Conservation (phyloP, 2,329 filamentous ascomycete species). For the Alternaria viburni region DNA sequence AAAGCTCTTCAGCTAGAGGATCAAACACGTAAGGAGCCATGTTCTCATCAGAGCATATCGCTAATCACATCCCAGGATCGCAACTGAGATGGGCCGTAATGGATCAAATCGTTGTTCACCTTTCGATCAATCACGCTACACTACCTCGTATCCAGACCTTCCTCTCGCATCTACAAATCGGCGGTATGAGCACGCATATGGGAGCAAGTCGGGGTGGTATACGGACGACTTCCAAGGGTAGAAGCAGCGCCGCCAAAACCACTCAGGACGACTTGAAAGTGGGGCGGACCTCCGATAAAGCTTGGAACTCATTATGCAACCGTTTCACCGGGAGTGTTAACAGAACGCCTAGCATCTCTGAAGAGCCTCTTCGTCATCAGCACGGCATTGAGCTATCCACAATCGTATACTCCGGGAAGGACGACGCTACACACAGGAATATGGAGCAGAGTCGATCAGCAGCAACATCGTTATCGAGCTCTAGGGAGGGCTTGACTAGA, state of each 20-base stretch:
- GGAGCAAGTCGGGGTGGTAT: not conserved
- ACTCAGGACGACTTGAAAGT: not conserved
- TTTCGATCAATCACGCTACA: constrained; percentile 18
- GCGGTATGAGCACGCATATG: not conserved
- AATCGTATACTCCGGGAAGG: constrained; percentile 2
- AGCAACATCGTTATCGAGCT: not conserved
- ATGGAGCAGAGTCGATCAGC: not conserved
- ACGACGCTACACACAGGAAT: not conserved
- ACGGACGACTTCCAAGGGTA: not conserved
- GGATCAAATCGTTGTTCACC: constrained; percentile 15
- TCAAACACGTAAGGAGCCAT: constrained; percentile 6
- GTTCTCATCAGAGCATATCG: not conserved
- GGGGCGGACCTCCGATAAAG: not conserved
- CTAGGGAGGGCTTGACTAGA: not conserved
- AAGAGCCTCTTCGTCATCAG: constrained; percentile 5
- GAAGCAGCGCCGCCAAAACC: not conserved
- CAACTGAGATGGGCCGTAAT: constrained; percentile 11
- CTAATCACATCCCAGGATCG: constrained; percentile 1
- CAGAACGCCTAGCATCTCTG: constrained; percentile 7
- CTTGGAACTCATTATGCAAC: not conserved
- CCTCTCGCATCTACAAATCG: constrained; percentile 11
- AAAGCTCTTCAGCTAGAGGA: constrained; percentile 8
- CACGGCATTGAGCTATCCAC: constrained; percentile 15
- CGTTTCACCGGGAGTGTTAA: not conserved
- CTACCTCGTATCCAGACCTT: constrained; percentile 13